These are phyloP conservation scores for Chernovozyma aurita DNA, from an alignment of 1,139 yeast species.

Conservation along the genomic window DNA sequence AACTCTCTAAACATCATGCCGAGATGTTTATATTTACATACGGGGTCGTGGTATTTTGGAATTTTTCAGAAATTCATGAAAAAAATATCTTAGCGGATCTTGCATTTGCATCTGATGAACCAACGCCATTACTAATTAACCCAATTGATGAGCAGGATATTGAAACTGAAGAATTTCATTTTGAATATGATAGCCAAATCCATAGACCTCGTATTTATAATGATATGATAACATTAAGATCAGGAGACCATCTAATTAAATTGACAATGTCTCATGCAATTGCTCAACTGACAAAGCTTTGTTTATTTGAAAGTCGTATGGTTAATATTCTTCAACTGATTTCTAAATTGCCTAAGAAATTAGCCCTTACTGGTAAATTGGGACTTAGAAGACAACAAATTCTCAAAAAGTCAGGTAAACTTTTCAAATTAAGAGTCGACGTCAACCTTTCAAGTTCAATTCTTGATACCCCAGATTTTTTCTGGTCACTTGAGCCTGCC, in stretches of 20 bases:
- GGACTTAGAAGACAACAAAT: conserved; percentile 78
- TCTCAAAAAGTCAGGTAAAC: conserved; percentile 80
- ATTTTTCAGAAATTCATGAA: conserved; percentile 87
- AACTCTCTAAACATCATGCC: conserved; percentile 69
- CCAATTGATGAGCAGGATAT: conserved; percentile 87
- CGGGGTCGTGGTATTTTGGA: conserved; percentile 97
- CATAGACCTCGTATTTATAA: conserved; percentile 87
- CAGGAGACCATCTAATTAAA: conserved; percentile 90
- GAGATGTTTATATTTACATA: conserved; percentile 87
- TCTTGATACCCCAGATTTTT: conserved; percentile 90
- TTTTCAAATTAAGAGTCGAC: conserved; percentile 87
- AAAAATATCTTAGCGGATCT: conserved; percentile 90
- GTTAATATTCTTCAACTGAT: conserved; percentile 79
- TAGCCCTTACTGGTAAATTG: conserved; percentile 84
- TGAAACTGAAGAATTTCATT: conserved; percentile 92
- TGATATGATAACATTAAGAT: conserved; percentile 86
- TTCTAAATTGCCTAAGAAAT: conserved; percentile 78
- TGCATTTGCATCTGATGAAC: conserved; percentile 61
- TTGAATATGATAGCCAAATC: conserved; percentile 78
- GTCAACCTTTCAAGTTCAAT: conserved; percentile 89
- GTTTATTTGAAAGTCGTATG: conserved; percentile 89
- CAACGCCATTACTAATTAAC: conserved; percentile 53
- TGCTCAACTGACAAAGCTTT: conserved; percentile 90
- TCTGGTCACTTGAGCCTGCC: conserved; percentile 96
- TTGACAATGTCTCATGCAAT: conserved; percentile 93